phyloP scores from a whole-genome alignment of 208 protist genomes.

The Acanthamoeba castellanii region DNA sequence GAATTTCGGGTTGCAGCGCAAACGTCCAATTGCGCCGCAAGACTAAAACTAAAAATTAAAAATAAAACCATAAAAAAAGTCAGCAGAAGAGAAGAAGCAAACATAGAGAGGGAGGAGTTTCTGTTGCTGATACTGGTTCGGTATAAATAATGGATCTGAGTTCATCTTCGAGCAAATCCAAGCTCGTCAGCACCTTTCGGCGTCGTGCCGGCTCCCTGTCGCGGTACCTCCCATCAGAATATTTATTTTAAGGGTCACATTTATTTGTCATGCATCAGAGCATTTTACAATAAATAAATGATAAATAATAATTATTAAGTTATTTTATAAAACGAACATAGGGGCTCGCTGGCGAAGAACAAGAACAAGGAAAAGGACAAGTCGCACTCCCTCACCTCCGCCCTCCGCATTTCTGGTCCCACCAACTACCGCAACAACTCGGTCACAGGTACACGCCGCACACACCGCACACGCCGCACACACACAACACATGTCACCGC shows the following conservation, averaged over 20 bases:
- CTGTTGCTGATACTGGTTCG: not conserved
- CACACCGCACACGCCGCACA: too few relatives aligned
- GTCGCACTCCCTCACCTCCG: not conserved
- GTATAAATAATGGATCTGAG: not conserved
- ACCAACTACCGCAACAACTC: slow-evolving; percentile 49
- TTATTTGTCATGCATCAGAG: too few relatives aligned
- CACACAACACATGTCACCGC: too few relatives aligned
- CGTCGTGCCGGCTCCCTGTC: not conserved
- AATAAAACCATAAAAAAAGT: not conserved
- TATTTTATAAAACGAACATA: not conserved
- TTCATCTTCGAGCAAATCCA: not conserved
- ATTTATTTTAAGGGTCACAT: too few relatives aligned
- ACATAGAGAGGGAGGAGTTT: not conserved
- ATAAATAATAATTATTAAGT: not conserved
- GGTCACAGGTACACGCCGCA: slow-evolving; percentile 11
- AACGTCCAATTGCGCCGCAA: too few relatives aligned
- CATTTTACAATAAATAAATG: too few relatives aligned
- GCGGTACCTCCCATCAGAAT: not conserved
- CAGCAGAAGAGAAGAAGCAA: not conserved
- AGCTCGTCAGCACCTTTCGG: not conserved
- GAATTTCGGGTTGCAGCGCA: too few relatives aligned
- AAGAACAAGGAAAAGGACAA: not conserved
- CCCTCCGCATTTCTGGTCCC: not conserved
- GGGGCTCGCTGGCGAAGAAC: not conserved
- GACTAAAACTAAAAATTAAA: not conserved